Conservation (phyloP, 2,329 filamentous ascomycete species). For the Epichloe scottii region DNA sequence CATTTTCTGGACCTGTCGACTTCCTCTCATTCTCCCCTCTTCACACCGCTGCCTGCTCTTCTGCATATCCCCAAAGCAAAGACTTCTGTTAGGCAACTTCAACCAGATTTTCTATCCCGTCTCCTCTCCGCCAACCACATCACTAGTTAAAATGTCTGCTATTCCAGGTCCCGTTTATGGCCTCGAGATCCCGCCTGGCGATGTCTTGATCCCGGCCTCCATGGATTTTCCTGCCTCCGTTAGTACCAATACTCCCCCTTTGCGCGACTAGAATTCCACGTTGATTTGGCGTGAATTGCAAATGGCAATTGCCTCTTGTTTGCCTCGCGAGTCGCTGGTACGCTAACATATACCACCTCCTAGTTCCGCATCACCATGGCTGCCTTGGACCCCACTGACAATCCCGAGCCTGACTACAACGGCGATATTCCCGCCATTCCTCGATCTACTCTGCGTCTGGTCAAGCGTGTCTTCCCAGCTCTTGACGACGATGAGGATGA, state of each 20-base stretch:
- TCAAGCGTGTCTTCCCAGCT: conserved; percentile 55
- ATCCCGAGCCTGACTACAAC: conserved; percentile 51
- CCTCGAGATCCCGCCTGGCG: conserved; percentile 78
- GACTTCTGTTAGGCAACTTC: neutral
- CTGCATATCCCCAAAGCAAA: neutral
- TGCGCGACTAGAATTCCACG: too few species aligned
- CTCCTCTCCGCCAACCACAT: neutral
- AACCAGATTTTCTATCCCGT: neutral
- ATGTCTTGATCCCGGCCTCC: conserved; percentile 67
- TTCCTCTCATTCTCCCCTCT: neutral
- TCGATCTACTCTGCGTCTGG: conserved; percentile 81
- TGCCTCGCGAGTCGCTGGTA: neutral
- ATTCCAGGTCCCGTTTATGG: conserved; percentile 74
- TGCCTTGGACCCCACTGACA: conserved; percentile 80
- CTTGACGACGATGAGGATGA: conserved; percentile 44
- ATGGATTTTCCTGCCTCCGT: conserved; percentile 75
- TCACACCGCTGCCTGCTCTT: neutral
- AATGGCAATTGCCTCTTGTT: neutral
- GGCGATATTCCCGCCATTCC: conserved; percentile 49
- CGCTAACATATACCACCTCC: conserved; percentile 16
- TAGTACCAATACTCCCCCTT: conserved; percentile 28
- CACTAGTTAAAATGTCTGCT: conserved; percentile 36
- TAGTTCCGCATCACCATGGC: conserved; percentile 99
- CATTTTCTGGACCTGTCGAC: neutral
- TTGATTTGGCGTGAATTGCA: neutral